A percentile compares a stretch with the other conserved stretches of the same genome.
Conservation (phyloP, 2,329 filamentous ascomycete genomes). For the Neonectria sp. region DNA sequence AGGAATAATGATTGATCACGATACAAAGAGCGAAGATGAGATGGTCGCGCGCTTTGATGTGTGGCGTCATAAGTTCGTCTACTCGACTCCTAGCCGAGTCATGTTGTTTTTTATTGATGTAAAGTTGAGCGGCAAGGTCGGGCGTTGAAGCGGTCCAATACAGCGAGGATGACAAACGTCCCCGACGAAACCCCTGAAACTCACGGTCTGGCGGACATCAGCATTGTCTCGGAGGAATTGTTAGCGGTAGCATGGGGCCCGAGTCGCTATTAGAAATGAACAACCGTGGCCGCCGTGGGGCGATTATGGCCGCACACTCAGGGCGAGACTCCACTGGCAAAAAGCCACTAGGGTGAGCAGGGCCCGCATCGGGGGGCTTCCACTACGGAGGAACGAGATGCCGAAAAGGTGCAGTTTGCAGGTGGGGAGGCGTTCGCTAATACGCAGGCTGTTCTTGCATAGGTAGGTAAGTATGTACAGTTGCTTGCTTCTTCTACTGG, state of each 20-base stretch:
- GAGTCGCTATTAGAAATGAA: slow-evolving; percentile 14
- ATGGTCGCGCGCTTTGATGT: slow-evolving; percentile 1
- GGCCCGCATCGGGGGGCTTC: background rate
- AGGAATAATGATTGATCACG: background rate
- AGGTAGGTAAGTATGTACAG: background rate
- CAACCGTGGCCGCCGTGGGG: slow-evolving; percentile 15
- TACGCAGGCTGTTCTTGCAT: background rate
- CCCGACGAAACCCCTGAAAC: background rate
- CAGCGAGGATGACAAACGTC: slow-evolving; percentile 1
- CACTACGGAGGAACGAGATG: background rate
- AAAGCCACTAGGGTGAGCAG: slow-evolving; percentile 11
- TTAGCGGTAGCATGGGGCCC: slow-evolving; percentile 15
- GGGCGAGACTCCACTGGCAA: slow-evolving; percentile 22
- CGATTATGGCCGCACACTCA: slow-evolving; percentile 10
- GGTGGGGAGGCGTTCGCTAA: slow-evolving; percentile 5
- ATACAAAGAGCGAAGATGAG: slow-evolving; percentile 14
- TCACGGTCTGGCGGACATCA: background rate
- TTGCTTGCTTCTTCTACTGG: slow-evolving; percentile 19
- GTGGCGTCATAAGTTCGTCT: slow-evolving; percentile 6
- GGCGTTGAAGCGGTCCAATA: slow-evolving; percentile 10
- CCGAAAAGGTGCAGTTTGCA: background rate
- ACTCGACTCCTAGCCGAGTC: slow-evolving; percentile 13
- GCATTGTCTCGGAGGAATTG: background rate
- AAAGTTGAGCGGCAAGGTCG: slow-evolving; percentile 1
- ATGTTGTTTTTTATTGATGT: slow-evolving; percentile 2